Percentiles rank a stretch among this genome's conserved stretches.
These are phyloP conservation scores for Nicotiana noctiflora DNA, from an alignment of 257 asterid species.

Conservation along the genomic window DNA sequence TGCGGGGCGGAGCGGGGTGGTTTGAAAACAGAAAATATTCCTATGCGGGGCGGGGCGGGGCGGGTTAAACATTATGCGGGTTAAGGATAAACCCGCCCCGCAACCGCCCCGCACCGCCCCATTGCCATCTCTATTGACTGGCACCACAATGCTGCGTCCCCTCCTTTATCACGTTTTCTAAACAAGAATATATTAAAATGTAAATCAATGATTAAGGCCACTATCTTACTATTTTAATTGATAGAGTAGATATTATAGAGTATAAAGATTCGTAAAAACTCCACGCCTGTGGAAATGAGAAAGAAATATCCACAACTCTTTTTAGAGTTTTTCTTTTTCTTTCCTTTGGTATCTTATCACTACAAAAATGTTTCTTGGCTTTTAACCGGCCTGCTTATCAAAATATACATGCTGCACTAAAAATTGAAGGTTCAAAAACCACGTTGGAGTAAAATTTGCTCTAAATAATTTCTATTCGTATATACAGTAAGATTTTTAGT, in stretches of 20 bases:
- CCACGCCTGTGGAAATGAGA: background rate
- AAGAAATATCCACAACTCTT: background rate
- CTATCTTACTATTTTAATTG: background rate
- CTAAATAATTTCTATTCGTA: background rate
- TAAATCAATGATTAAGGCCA: background rate
- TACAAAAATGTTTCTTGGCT: background rate
- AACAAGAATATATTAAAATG: background rate
- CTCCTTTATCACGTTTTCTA: slow-evolving; percentile 1
- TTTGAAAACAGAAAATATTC: no score
- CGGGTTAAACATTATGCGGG: no score
- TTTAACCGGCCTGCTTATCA: background rate
- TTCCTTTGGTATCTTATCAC: no score
- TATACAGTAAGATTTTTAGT: background rate
- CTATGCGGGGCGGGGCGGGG: no score
- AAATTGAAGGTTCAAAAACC: background rate
- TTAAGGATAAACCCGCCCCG: no score
- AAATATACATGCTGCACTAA: background rate
- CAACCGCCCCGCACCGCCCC: no score
- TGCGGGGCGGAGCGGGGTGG: no score
- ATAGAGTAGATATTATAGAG: background rate
- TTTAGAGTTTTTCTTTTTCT: background rate
- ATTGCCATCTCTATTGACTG: no score
- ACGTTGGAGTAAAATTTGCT: background rate
- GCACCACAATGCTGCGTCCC: background rate
- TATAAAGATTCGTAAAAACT: background rate